Percentiles rank a stretch among this genome's conserved stretches.
Conservation (phyloP, 805 yeast genomes). For the Geotrichum ghanense region DNA sequence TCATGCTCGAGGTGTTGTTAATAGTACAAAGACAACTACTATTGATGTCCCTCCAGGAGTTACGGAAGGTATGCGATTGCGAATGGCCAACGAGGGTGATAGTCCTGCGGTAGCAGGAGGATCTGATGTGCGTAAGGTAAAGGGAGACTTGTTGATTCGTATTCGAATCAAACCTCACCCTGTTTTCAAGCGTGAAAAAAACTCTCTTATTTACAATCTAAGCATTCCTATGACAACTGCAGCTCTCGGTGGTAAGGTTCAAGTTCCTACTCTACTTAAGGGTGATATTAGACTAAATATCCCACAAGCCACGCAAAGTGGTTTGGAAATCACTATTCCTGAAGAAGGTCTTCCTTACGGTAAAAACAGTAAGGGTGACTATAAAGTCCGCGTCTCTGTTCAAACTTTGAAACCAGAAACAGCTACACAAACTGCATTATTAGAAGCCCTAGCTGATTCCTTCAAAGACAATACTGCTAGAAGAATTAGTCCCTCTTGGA, state of each 20-base stretch:
- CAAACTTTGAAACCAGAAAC: conserved; percentile 63
- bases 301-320: conserved; percentile 74
- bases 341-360: conserved; percentile 77
- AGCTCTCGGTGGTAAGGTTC: conserved; percentile 82
- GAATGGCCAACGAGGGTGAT: conserved; percentile 84
- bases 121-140: conserved; percentile 51
- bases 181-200: conserved; percentile 52
- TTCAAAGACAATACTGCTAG: conserved; percentile 71
- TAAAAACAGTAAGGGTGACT: conserved; percentile 57
- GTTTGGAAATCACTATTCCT: conserved; percentile 62
- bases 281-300: conserved; percentile 73
- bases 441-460: conserved; percentile 92
- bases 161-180: conserved; percentile 69
- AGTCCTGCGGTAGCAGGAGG: conserved; percentile 71
- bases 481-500: conserved; percentile 35
- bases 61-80: conserved; percentile 71
- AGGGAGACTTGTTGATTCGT: conserved; percentile 83
- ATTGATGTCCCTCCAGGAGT: conserved; percentile 86
- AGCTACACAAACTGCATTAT: conserved; percentile 74
- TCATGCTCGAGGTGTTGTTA: conserved; percentile 81
- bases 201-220: conserved; percentile 52
- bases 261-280: conserved; percentile 74
- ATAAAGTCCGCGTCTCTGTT: conserved; percentile 64
- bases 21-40: conserved; percentile 54
- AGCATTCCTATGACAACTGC: conserved; percentile 91